Percentiles rank a stretch among this genome's conserved stretches.
Evolutionary conservation across 257 asterid species (phyloP).

Genomic region (Marsdenia floribunda): DNA sequence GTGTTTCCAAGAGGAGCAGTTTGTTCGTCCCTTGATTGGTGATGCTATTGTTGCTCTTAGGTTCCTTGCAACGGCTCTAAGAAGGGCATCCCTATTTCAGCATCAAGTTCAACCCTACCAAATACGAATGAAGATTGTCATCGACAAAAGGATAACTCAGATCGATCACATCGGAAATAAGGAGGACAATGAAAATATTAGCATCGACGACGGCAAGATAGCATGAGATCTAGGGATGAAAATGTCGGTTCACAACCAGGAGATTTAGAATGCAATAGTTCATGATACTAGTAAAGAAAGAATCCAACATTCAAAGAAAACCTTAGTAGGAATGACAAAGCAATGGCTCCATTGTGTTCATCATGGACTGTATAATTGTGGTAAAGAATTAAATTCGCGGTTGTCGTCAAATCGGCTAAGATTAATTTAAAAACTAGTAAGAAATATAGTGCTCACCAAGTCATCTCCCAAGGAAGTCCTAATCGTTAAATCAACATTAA

Average conservation of each 20-base stretch:
- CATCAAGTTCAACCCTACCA: conserved; percentile 13
- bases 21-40: conserved; percentile 64
- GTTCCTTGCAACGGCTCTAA: conserved; percentile 40
- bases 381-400: too few relatives aligned
- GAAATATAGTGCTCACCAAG: too few relatives aligned
- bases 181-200: conserved; percentile 4
- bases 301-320: conserved; percentile 5
- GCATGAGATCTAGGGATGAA: conserved; percentile 5
- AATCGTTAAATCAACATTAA: too few relatives aligned
- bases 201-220: conserved; percentile 10
- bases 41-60: conserved; percentile 63
- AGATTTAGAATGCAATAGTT: conserved; percentile 14
- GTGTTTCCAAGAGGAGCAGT: conserved; percentile 81
- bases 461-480: too few relatives aligned
- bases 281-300: conserved; percentile 12
- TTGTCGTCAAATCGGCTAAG: too few relatives aligned
- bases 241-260: conserved; percentile 14
- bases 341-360: background rate
- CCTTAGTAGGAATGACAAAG: conserved; percentile 1
- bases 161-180: background rate
- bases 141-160: conserved; percentile 13
- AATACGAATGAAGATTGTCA: background rate
- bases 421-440: too few relatives aligned
- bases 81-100: conserved; percentile 22
- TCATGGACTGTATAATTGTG: background rate